Evolutionary conservation across 805 yeast species (phyloP), one percentile per base, ranked within the genome.

Genomic region (Blastobotrys muscicola): DNA sequence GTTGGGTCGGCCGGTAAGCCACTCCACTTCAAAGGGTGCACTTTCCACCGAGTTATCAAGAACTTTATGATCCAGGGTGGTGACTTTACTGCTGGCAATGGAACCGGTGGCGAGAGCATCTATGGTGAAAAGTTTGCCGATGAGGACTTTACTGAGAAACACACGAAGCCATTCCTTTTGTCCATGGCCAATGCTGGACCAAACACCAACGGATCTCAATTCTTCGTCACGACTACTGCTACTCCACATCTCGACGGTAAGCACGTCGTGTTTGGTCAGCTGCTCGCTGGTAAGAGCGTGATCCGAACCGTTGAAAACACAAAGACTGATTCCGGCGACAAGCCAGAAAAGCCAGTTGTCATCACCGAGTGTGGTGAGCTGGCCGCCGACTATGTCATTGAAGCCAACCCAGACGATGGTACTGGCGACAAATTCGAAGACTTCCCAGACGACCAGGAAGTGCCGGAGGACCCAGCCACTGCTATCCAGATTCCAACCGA

Each of bases 121-220:
- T 83, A 83, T 57, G 92, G 92, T 23, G 89, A 81, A 52, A 82
- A 82, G 59, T 83, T 83, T 54, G 95, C 85, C 58, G 98, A 90
- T 61, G 98, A 90, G 64, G 82, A 82, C 64, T 90, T 92, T 62
- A 62, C 71, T 39, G 60, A 76, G 51, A 75, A 72, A 49, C 97
- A 90, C 60, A 86, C 80, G 50, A 73, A 73, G 56, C 97, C 97
- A 43, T 89, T 82, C 63, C 70, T 92, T 53, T 73, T 90, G 54
- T 85, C 95, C 6, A 92, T 90, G 97, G 97, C 98, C 45, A 90
- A 90, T 59, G 85, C 97, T 3, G 97, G 97, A 12, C 87, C 95
- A 46, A 78, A 81, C 62, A 90, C 97, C 39, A 92, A 92, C 59
- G 97, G 97, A 1, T 86, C 96, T 2, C 97, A 90, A 65, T 92